Conservation (phyloP, 2,329 filamentous ascomycete genomes). For the Knufia petricola region DNA sequence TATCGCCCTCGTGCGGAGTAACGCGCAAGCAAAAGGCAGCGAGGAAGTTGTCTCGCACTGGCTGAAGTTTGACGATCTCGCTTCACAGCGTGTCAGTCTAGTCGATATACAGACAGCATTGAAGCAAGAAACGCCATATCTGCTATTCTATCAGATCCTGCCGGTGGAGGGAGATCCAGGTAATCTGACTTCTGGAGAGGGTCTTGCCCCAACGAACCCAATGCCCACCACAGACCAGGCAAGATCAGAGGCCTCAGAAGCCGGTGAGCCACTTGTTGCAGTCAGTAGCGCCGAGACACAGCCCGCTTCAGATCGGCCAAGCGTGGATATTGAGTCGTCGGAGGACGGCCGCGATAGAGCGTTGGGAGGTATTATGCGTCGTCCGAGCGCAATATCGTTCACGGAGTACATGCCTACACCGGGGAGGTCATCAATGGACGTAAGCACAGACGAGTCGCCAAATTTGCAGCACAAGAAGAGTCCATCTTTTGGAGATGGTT, state of each 20-base stretch:
- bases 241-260: conserved; percentile 12
- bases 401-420: conserved; percentile 19
- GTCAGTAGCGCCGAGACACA: conserved; percentile 14
- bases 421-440: neutral
- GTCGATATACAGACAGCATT: conserved; percentile 72
- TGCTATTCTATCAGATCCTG: conserved; percentile 90
- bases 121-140: conserved; percentile 80
- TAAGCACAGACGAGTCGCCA: conserved; percentile 6
- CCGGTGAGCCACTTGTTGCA: conserved; percentile 18
- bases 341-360: conserved; percentile 21
- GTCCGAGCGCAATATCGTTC: conserved; percentile 25
- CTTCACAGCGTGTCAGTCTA: conserved; percentile 58
- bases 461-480: conserved; percentile 7
- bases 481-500: conserved; percentile 5
- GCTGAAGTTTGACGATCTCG: conserved; percentile 89
- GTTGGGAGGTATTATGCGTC: conserved; percentile 16
- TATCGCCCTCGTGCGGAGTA: conserved; percentile 70
- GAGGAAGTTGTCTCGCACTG: conserved; percentile 63
- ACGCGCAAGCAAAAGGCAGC: conserved; percentile 35
- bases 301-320: conserved; percentile 26
- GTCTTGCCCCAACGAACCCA: conserved; percentile 8
- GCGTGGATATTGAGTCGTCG: conserved; percentile 30
- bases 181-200: conserved; percentile 28
- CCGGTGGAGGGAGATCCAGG: conserved; percentile 63
- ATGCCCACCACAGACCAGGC: conserved; percentile 14